A percentile compares a stretch with the other conserved stretches of the same genome.
phyloP scores from a whole-genome alignment of 169 alveolate species.

The Plasmodium knowlesi region DNA sequence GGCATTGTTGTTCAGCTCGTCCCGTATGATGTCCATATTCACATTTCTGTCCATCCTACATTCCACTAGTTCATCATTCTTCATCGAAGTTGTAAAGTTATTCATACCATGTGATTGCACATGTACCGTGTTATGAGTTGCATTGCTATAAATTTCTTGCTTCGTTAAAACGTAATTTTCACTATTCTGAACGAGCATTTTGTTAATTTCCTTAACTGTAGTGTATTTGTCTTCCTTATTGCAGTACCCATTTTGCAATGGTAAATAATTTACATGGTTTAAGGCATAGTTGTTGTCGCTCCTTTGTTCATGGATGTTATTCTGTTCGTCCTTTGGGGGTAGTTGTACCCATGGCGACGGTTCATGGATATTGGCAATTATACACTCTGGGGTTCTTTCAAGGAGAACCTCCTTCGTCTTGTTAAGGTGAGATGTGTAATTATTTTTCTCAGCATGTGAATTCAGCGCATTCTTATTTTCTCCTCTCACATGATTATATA shows the following conservation, averaged over 20 bases:
- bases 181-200: slow-evolving; percentile 9
- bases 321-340: neutral
- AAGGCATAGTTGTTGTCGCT: neutral
- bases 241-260: neutral
- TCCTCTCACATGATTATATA: neutral
- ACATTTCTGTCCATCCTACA: neutral
- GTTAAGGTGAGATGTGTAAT: neutral
- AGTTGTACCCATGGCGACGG: neutral
- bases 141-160: neutral
- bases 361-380: neutral
- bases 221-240: neutral
- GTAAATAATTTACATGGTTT: neutral
- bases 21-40: neutral
- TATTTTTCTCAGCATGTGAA: neutral
- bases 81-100: neutral
- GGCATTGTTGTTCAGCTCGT: neutral
- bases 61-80: neutral
- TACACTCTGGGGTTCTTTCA: neutral
- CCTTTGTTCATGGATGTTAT: neutral
- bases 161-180: slow-evolving; percentile 22
- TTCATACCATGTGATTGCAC: neutral
- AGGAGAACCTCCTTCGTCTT: neutral
- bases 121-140: neutral
- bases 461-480: neutral
- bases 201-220: slow-evolving; percentile 7